Conservation (phyloP, 805 yeast genomes). For the Candida oleophila region DNA sequence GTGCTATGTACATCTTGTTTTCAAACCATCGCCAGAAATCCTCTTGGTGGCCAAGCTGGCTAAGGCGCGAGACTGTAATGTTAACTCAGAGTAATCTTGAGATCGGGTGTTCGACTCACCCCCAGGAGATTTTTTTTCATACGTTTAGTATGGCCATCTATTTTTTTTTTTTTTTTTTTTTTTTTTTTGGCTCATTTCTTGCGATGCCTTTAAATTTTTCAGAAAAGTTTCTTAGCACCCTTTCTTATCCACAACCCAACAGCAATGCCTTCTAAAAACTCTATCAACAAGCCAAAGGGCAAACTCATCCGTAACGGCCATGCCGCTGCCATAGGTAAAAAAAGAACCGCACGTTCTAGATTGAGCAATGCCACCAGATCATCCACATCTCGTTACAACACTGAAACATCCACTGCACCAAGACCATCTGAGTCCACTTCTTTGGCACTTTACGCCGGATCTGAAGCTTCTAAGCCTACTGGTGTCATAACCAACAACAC, state of each 20-base stretch:
- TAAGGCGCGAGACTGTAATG: conserved; percentile 51
- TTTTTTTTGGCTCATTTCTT: neutral
- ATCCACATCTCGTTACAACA: conserved; percentile 35
- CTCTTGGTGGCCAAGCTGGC: conserved; percentile 52
- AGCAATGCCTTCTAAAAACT: conserved; percentile 77
- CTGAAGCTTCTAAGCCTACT: conserved; percentile 9
- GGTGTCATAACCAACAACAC: conserved; percentile 53
- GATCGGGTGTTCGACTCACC: conserved; percentile 53
- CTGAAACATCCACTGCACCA: conserved; percentile 32
- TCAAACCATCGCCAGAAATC: conserved; percentile 7
- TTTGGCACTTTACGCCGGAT: conserved; percentile 44
- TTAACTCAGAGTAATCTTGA: conserved; percentile 38
- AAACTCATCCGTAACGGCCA: conserved; percentile 51
- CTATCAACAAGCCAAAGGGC: conserved; percentile 77
- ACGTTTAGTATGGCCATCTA: neutral
- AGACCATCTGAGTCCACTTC: conserved; percentile 45
- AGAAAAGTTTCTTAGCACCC: neutral
- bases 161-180: conserved; percentile 7
- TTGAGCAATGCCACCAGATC: conserved; percentile 46
- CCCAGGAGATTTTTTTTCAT: conserved; percentile 40
- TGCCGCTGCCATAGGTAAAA: conserved; percentile 49
- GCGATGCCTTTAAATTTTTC: neutral
- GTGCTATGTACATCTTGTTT: no score
- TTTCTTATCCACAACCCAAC: conserved; percentile 2
- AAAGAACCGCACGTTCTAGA: conserved; percentile 52